These are phyloP conservation scores for Phytophthora pluvialis DNA, from an alignment of 352 stramenopile species.

Conservation along the genomic window DNA sequence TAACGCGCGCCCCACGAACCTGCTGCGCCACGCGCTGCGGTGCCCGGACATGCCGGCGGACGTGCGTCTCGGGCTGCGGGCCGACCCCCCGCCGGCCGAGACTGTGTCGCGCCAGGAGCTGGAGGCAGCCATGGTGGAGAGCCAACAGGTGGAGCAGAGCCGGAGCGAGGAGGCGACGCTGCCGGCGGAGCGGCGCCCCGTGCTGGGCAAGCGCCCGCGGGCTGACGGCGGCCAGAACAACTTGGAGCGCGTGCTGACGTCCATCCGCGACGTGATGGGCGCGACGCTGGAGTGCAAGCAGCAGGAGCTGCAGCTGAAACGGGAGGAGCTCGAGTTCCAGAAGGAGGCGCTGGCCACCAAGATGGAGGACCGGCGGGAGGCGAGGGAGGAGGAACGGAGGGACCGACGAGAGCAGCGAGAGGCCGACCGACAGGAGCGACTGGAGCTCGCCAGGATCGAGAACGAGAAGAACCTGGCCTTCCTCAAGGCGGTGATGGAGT, in stretches of 20 bases:
- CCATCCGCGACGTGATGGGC: conserved; percentile 26
- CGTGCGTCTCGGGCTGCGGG: conserved; percentile 10
- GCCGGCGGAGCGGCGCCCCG: conserved; percentile 7
- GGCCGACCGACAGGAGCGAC: conserved; percentile 30
- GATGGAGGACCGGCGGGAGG: conserved; percentile 31
- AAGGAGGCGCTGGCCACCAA: conserved; percentile 34
- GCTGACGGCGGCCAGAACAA: not conserved
- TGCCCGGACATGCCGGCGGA: conserved; percentile 23
- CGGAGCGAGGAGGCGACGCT: not conserved
- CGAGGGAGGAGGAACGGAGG: conserved; percentile 30
- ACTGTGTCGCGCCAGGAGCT: conserved; percentile 18
- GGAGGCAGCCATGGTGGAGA: conserved; percentile 1
- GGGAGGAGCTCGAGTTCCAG: conserved; percentile 35
- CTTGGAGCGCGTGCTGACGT: conserved; percentile 24
- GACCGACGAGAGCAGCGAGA: conserved; percentile 33
- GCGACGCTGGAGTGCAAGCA: conserved; percentile 23
- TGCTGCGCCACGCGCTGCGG: conserved; percentile 19
- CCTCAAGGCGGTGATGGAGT: conserved; percentile 41
- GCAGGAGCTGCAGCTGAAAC: conserved; percentile 32
- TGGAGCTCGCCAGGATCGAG: conserved; percentile 40
- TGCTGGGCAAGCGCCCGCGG: conserved; percentile 31
- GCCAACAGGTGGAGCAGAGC: not conserved
- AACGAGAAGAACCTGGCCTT: conserved; percentile 45
- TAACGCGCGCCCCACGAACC: conserved; percentile 25
- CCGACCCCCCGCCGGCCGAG: not conserved